phyloP scores from a whole-genome alignment of 1,284 basidiomycete species.

The Porphyrellus sp. region DNA sequence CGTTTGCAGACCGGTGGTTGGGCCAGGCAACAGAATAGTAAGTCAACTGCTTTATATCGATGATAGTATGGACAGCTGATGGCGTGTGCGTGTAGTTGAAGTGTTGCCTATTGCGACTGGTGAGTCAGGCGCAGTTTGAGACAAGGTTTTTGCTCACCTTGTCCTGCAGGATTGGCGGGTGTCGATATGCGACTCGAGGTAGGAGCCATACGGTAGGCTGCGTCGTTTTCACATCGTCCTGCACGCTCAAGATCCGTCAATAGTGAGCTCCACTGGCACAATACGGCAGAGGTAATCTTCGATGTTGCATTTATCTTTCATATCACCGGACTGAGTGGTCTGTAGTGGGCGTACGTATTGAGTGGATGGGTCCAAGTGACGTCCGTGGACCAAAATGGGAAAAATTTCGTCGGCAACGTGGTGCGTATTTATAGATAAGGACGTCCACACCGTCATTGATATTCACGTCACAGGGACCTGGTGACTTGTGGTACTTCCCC shows the following conservation, averaged over 20 bases:
- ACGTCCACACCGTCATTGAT: neutral
- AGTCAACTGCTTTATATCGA: neutral
- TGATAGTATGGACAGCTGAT: neutral
- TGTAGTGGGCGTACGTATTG: slow-evolving; percentile 62
- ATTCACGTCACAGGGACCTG: slow-evolving; percentile 29
- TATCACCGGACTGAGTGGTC: neutral
- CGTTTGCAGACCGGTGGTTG: slow-evolving; percentile 50
- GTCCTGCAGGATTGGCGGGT: neutral
- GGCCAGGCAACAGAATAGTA: slow-evolving; percentile 49
- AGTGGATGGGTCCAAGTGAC: slow-evolving; percentile 63
- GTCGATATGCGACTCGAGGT: neutral
- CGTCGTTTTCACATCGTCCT: slow-evolving; percentile 9
- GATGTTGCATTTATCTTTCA: neutral
- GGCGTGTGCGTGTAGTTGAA: slow-evolving; percentile 29
- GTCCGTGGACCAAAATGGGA: slow-evolving; percentile 57
- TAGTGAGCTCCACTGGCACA: slow-evolving; percentile 58
- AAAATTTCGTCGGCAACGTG: slow-evolving; percentile 58
- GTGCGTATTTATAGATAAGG: slow-evolving; percentile 33
- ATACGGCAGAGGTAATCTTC: slow-evolving; percentile 45
- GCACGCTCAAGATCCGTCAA: slow-evolving; percentile 7
- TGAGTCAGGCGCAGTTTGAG: neutral
- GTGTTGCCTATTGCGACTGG: slow-evolving; percentile 43
- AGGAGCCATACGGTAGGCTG: neutral
- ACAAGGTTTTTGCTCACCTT: neutral
- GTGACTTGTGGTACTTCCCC: slow-evolving; percentile 58